Percentiles rank a stretch among this genome's conserved stretches.
Conservation (phyloP, 805 yeast species). For the Nematodospora valgi region DNA sequence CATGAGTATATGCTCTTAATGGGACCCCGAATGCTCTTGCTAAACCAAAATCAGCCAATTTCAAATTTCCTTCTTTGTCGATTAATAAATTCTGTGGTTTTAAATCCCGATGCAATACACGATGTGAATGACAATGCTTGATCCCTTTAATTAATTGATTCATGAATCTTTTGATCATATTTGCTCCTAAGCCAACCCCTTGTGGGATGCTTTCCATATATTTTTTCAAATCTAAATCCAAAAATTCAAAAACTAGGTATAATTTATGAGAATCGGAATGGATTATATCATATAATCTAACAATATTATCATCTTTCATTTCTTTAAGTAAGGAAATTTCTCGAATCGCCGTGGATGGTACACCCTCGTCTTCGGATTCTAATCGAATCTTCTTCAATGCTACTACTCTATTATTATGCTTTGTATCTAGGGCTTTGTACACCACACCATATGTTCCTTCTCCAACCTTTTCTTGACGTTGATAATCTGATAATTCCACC, state of each 20-base stretch:
- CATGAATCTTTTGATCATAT: constrained; percentile 90
- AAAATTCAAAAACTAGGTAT: constrained; percentile 87
- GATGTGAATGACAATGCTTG: constrained; percentile 89
- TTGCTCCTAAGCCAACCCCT: constrained; percentile 85
- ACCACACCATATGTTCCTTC: constrained; percentile 99
- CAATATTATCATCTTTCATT: constrained; percentile 89
- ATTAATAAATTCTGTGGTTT: constrained; percentile 95
- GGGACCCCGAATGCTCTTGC: constrained; percentile 99
- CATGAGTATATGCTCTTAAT: constrained; percentile 93
- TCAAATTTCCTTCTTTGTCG: constrained; percentile 92
- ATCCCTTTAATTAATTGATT: constrained; percentile 89
- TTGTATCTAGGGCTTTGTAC: constrained; percentile 88
- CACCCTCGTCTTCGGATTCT: constrained; percentile 97
- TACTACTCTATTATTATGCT: constrained; percentile 88
- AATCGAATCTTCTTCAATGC: constrained; percentile 93
- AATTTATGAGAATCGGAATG: constrained; percentile 92
- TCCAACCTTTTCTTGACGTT: constrained; percentile 93
- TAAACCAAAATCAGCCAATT: constrained; percentile 77
- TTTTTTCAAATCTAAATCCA: constrained; percentile 91
- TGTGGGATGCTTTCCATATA: constrained; percentile 95
- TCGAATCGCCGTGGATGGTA: constrained; percentile 96
- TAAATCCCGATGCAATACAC: constrained; percentile 91
- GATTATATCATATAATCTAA: constrained; percentile 86
- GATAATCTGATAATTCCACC: constrained; percentile 90
- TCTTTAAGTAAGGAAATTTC: constrained; percentile 94